These are phyloP conservation scores for Cystobasidiaceae sp. DNA, from an alignment of 1,284 basidiomycete species.

Conservation along the genomic window DNA sequence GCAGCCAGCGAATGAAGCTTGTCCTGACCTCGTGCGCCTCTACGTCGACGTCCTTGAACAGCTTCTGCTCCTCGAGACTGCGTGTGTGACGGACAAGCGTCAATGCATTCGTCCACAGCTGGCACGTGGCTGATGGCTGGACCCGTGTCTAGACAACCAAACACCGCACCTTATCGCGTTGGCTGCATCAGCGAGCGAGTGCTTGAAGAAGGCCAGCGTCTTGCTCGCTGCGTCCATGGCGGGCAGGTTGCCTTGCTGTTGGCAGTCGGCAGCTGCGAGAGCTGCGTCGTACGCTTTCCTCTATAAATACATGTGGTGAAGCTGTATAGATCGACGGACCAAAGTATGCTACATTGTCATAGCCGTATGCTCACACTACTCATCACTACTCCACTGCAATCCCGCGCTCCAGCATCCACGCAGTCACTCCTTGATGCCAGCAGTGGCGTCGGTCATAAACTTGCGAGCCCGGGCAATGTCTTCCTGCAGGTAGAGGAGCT, in stretches of 20 bases:
- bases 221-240: conserved; percentile 13
- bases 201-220: conserved; percentile 7
- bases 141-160: no score
- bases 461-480: conserved; percentile 71
- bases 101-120: no score
- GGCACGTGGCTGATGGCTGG: no score
- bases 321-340: no score
- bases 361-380: not conserved
- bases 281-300: no score
- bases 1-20: not conserved
- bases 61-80: not conserved
- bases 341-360: not conserved
- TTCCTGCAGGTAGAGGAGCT: conserved; percentile 82
- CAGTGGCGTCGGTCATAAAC: not conserved
- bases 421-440: not conserved
- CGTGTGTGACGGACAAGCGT: not conserved
- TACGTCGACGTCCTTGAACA: not conserved
- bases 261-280: no score
- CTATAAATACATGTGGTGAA: not conserved
- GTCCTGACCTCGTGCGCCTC: conserved; percentile 14
- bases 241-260: not conserved
- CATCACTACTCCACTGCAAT: no score
- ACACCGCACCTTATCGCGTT: no score
- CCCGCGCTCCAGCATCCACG: not conserved
- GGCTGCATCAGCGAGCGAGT: not conserved